A percentile compares a stretch with the other conserved stretches of the same genome.
Conservation (phyloP, 2,329 filamentous ascomycete genomes). For the Curvularia sp. region DNA sequence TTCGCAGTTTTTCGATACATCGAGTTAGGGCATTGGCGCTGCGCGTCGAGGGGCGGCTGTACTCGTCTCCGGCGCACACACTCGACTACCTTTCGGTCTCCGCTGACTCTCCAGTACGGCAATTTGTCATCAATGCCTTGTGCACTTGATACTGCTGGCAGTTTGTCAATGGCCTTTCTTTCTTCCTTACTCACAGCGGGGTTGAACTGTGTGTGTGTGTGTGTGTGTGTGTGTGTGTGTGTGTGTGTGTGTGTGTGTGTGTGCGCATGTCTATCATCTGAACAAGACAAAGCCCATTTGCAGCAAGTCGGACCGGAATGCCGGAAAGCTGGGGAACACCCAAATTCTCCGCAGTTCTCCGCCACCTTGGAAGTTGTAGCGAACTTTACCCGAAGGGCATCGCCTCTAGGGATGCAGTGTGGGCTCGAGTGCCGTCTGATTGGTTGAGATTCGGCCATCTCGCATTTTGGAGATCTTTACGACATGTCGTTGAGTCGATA, state of each 20-base stretch:
- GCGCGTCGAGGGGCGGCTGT: background rate
- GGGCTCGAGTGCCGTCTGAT: background rate
- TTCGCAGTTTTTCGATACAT: constrained; percentile 25
- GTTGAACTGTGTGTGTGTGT: background rate
- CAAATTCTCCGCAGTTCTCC: background rate
- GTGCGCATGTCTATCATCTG: background rate
- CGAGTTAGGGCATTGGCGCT: constrained; percentile 6
- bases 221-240: background rate
- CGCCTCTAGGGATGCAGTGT: background rate
- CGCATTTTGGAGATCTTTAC: background rate
- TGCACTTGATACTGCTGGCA: background rate
- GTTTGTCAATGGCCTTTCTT: background rate
- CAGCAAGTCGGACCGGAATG: background rate
- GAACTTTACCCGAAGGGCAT: background rate
- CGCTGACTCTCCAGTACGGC: background rate
- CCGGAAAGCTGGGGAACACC: background rate
- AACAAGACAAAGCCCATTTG: background rate
- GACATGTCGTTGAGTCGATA: background rate
- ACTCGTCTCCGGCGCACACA: background rate
- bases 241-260: background rate
- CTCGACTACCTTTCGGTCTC: background rate
- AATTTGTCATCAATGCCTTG: background rate
- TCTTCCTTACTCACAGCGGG: background rate
- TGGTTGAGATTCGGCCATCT: background rate
- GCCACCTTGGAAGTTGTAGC: background rate